Conservation (phyloP, 208 protist species). For the Leishmania tropica region DNA sequence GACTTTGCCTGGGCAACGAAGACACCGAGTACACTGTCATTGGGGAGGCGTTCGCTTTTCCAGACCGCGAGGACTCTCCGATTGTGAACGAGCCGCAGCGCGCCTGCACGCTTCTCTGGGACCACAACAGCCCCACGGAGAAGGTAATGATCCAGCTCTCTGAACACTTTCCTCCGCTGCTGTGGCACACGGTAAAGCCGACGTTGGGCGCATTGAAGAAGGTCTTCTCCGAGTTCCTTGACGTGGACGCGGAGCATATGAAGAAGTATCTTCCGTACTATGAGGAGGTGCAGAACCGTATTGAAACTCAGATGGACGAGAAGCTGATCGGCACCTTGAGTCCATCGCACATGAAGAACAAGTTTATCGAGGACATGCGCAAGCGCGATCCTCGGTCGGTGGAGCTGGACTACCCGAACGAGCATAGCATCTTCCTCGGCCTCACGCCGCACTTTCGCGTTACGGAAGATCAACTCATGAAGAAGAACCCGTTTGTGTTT, state of each 20-base stretch:
- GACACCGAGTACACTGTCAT: constrained; percentile 91
- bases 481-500: constrained; percentile 93
- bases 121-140: constrained; percentile 87
- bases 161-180: constrained; percentile 85
- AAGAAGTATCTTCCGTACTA: constrained; percentile 91
- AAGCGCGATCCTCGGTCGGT: constrained; percentile 76
- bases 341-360: constrained; percentile 81
- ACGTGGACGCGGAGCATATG: constrained; percentile 91
- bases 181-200: constrained; percentile 91
- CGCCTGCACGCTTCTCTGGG: constrained; percentile 84
- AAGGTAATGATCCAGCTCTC: constrained; percentile 93
- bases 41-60: constrained; percentile 91
- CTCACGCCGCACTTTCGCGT: constrained; percentile 79
- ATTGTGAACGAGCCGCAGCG: constrained; percentile 89
- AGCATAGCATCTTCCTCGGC: constrained; percentile 88
- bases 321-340: constrained; percentile 74
- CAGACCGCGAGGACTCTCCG: constrained; percentile 88
- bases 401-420: constrained; percentile 83
- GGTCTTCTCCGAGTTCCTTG: constrained; percentile 90
- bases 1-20: constrained; percentile 82
- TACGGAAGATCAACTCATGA: constrained; percentile 85
- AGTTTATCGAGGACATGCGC: constrained; percentile 90
- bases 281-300: constrained; percentile 81
- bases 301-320: constrained; percentile 80
- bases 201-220: constrained; percentile 72